These are phyloP conservation scores for Podospora bellae-mahoneyi DNA, from an alignment of 495 filamentous ascomycete species.

Conservation along the genomic window DNA sequence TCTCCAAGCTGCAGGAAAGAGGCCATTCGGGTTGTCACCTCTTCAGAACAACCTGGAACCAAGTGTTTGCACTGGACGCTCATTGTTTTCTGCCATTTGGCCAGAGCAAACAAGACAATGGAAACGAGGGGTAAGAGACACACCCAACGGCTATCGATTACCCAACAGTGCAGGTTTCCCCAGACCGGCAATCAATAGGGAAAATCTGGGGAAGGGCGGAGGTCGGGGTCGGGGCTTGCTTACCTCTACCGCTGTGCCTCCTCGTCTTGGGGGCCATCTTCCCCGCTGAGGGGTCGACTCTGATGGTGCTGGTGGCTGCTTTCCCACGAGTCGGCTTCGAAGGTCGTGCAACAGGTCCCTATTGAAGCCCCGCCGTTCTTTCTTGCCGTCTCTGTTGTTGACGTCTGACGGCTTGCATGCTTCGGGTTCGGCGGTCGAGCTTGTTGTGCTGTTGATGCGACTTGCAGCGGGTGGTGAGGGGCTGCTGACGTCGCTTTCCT, in stretches of 20 bases:
- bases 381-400: slow-evolving; percentile 21
- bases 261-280: slow-evolving; percentile 15
- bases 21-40: slow-evolving; percentile 1
- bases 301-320: slow-evolving; percentile 18
- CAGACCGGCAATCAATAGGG: background rate
- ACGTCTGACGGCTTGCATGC: background rate
- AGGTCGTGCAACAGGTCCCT: slow-evolving; percentile 38
- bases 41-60: background rate
- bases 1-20: background rate
- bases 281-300: slow-evolving; percentile 34
- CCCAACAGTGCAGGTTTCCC: background rate
- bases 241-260: slow-evolving; percentile 17
- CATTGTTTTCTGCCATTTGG: background rate
- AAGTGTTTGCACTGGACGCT: background rate
- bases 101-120: slow-evolving; percentile 1
- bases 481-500: background rate
- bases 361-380: slow-evolving; percentile 33
- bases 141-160: background rate
- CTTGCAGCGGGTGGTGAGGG: background rate
- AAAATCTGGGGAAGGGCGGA: slow-evolving; percentile 4
- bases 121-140: background rate
- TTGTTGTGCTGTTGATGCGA: background rate
- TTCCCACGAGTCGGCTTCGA: slow-evolving; percentile 30
- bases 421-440: background rate
- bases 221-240: background rate